phyloP scores from a whole-genome alignment of 768 basidiomycete species.

The Tylopilus intermedius region DNA sequence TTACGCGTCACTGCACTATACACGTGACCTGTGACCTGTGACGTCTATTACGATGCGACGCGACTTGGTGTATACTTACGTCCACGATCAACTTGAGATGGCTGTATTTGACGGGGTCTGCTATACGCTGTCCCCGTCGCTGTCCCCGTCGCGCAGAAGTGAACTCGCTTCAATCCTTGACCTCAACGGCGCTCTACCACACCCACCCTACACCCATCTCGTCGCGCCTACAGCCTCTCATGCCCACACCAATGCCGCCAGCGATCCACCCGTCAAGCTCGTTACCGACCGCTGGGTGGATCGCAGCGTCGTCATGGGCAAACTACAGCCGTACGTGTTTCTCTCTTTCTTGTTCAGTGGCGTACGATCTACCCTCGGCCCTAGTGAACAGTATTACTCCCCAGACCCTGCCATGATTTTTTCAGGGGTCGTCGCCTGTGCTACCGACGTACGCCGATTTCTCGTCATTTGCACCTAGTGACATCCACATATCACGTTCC shows the following conservation, averaged over 20 bases:
- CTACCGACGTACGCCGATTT: conserved; percentile 49
- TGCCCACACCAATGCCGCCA: conserved; percentile 30
- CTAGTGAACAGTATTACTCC: conserved; percentile 61
- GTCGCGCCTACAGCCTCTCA: conserved; percentile 50
- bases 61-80: neutral
- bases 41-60: neutral
- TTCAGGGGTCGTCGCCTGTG: conserved; percentile 74
- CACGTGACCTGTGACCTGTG: neutral
- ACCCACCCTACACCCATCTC: conserved; percentile 47
- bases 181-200: conserved; percentile 48
- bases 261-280: conserved; percentile 34
- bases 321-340: conserved; percentile 51
- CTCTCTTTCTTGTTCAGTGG: neutral
- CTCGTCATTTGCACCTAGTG: too few relatives aligned
- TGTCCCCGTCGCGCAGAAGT: conserved; percentile 36
- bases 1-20: neutral
- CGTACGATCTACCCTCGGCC: conserved; percentile 1
- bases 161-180: conserved; percentile 48
- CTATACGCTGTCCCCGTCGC: conserved; percentile 49
- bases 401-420: conserved; percentile 75
- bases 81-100: conserved; percentile 11
- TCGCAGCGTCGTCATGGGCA: conserved; percentile 53
- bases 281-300: conserved; percentile 65
- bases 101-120: conserved; percentile 38
- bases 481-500: neutral